Percentiles rank a stretch among this genome's conserved stretches.
Conservation (phyloP, 2,329 filamentous ascomycete genomes). For the Claviceps africana region DNA sequence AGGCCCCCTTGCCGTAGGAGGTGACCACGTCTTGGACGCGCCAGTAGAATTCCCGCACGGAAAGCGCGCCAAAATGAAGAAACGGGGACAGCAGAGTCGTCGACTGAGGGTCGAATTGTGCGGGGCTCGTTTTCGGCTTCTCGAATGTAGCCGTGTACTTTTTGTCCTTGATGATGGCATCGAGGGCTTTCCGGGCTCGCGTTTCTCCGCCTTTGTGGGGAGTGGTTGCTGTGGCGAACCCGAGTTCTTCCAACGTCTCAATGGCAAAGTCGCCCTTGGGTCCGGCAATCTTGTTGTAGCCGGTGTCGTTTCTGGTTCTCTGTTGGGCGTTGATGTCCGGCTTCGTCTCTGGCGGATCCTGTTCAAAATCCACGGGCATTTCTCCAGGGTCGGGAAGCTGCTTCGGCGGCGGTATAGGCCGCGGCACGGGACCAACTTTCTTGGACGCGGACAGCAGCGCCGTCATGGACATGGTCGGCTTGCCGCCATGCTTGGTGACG, state of each 20-base stretch:
- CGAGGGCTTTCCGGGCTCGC: conserved; percentile 42
- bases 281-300: conserved; percentile 49
- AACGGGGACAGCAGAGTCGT: conserved; percentile 63
- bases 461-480: conserved; percentile 60
- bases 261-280: conserved; percentile 55
- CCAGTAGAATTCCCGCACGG: conserved; percentile 62
- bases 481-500: conserved; percentile 48
- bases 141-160: conserved; percentile 60
- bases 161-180: conserved; percentile 44
- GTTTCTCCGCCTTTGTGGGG: conserved; percentile 60
- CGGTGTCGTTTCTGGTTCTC: conserved; percentile 38
- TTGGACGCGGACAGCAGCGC: conserved; percentile 51
- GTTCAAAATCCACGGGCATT: conserved; percentile 44
- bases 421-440: conserved; percentile 47
- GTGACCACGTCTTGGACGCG: conserved; percentile 48
- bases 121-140: conserved; percentile 63
- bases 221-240: conserved; percentile 49
- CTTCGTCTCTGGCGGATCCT: conserved; percentile 32
- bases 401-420: conserved; percentile 45
- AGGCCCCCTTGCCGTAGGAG: conserved; percentile 40
- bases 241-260: conserved; percentile 59
- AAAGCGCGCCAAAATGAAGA: conserved; percentile 60
- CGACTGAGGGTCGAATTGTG: conserved; percentile 56
- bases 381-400: conserved; percentile 51
- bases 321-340: conserved; percentile 48